phyloP scores from a whole-genome alignment of 345 rosid species.

The Heritiera fomes region DNA sequence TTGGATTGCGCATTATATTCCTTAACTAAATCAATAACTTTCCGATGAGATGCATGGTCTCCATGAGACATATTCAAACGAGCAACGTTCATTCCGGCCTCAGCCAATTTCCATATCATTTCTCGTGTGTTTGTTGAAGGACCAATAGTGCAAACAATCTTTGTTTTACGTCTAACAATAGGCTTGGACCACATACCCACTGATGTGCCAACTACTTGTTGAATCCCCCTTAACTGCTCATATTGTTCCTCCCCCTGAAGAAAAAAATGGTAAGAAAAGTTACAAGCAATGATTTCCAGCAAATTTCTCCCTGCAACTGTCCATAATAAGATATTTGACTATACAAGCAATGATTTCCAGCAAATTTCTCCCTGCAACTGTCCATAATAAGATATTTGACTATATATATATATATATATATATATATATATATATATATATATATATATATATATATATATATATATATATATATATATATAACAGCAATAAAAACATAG shows the following conservation, averaged over 20 bases:
- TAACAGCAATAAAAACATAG: neutral
- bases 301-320: neutral
- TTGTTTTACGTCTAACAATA: constrained; percentile 79
- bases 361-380: neutral
- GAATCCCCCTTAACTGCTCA: constrained; percentile 48
- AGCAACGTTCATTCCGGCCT: constrained; percentile 98
- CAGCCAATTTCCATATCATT: constrained; percentile 99
- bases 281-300: neutral
- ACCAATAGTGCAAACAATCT: constrained; percentile 97
- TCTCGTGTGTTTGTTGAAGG: constrained; percentile 90
- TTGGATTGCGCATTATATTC: constrained; percentile 90
- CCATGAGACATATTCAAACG: constrained; percentile 99
- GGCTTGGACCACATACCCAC: constrained; percentile 88
- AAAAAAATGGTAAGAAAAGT: neutral
- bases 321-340: neutral
- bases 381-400: neutral
- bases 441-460: too few relatives aligned
- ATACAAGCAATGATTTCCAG: neutral
- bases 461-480: too few relatives aligned
- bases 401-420: neutral
- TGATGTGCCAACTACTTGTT: constrained; percentile 60
- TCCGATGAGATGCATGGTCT: constrained; percentile 95
- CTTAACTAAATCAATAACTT: constrained; percentile 96
- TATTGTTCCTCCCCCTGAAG: constrained; percentile 54
- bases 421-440: too few relatives aligned